Conservation (phyloP, 2,329 filamentous ascomycete species). For the Fusarium pseudocircinatum region DNA sequence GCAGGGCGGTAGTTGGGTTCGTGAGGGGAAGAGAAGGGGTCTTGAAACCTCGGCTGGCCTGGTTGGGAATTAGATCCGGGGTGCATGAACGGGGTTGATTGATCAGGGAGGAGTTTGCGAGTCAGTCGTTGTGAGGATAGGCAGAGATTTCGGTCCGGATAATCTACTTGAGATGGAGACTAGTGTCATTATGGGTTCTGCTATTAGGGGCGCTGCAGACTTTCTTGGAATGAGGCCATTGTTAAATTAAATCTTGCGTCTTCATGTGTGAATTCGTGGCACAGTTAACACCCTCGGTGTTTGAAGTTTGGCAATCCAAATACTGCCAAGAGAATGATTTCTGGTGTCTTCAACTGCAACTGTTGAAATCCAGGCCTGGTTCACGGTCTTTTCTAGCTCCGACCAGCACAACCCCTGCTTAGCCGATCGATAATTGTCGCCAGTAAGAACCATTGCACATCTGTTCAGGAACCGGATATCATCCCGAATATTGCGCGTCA, state of each 20-base stretch:
- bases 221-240: neutral
- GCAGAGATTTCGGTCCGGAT: neutral
- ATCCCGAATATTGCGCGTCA: neutral
- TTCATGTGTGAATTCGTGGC: neutral
- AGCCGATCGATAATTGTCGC: neutral
- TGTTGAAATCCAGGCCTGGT: too few relatives aligned
- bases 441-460: too few relatives aligned
- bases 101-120: neutral
- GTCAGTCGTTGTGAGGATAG: neutral
- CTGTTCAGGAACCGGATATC: neutral
- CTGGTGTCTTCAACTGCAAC: neutral
- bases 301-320: neutral
- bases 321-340: neutral
- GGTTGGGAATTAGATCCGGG: constrained; percentile 16
- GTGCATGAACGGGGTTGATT: neutral
- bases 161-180: neutral
- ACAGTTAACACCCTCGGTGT: neutral
- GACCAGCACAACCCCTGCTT: neutral
- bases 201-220: neutral
- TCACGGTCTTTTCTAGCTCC: neutral
- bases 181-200: neutral
- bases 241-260: neutral
- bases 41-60: constrained; percentile 24
- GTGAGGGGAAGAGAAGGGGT: neutral
- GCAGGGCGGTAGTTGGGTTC: constrained; percentile 15